Evolutionary conservation across 192 early-diverging fungal species (phyloP).

Genomic region (Coemansia sp.): DNA sequence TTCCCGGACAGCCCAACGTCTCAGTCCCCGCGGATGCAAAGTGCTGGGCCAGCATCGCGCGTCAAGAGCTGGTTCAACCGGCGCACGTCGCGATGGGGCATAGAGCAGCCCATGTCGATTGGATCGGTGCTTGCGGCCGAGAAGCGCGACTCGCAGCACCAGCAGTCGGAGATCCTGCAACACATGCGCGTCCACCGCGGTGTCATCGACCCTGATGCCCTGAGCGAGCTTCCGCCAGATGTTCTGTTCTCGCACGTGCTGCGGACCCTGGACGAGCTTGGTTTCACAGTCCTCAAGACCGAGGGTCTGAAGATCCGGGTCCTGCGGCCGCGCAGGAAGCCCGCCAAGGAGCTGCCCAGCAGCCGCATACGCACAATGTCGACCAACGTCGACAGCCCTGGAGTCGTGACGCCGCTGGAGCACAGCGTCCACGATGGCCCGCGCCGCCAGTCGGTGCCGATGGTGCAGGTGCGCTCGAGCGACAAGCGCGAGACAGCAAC

Average conservation of each 20-base stretch:
- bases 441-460: slow-evolving; percentile 48
- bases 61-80: slow-evolving; percentile 76
- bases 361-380: slow-evolving; percentile 42
- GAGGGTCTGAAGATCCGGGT: slow-evolving; percentile 53
- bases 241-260: slow-evolving; percentile 70
- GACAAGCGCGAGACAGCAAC: slow-evolving; percentile 33
- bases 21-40: slow-evolving; percentile 33
- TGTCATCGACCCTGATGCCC: slow-evolving; percentile 67
- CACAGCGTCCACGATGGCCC: slow-evolving; percentile 20
- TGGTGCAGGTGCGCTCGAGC: slow-evolving; percentile 14
- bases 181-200: slow-evolving; percentile 74
- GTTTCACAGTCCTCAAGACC: slow-evolving; percentile 51
- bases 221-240: slow-evolving; percentile 64
- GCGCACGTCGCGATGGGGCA: slow-evolving; percentile 56
- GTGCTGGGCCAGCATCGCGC: slow-evolving; percentile 58
- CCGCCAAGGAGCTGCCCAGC: slow-evolving; percentile 13
- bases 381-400: slow-evolving; percentile 19
- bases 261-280: slow-evolving; percentile 54
- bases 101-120: slow-evolving; percentile 37
- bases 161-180: slow-evolving; percentile 49
- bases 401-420: slow-evolving; percentile 5
- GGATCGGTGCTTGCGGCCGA: slow-evolving; percentile 37
- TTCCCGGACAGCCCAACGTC: slow-evolving; percentile 46
- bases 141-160: slow-evolving; percentile 23
- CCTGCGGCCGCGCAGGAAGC: slow-evolving; percentile 30